Conservation (phyloP, 495 filamentous ascomycete genomes). For the Sabuloglossum arenarium region DNA sequence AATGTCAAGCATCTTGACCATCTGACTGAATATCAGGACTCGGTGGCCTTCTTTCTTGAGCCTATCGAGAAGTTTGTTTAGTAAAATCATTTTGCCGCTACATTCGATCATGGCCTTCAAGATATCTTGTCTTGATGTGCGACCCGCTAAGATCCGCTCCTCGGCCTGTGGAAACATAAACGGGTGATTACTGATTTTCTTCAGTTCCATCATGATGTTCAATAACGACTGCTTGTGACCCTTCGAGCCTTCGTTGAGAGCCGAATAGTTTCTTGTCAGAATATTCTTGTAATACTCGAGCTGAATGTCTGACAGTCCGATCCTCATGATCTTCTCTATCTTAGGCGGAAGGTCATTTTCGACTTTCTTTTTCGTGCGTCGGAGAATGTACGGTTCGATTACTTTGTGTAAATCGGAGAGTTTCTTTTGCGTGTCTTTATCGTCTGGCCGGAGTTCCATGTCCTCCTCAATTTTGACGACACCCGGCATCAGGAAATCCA, state of each 20-base stretch:
- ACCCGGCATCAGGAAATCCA: constrained; percentile 91
- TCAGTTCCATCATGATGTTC: constrained; percentile 99
- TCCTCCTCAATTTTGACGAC: constrained; percentile 71
- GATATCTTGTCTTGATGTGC: constrained; percentile 61
- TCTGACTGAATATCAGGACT: constrained; percentile 95
- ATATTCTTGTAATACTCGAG: constrained; percentile 98
- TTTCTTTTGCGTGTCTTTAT: constrained; percentile 45
- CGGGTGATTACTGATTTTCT: constrained; percentile 96
- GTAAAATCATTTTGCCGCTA: constrained; percentile 98
- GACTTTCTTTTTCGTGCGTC: constrained; percentile 92
- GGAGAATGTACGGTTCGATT: constrained; percentile 79
- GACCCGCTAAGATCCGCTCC: constrained; percentile 59
- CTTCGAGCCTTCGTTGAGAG: constrained; percentile 68
- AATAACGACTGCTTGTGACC: constrained; percentile 86
- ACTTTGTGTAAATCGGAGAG: constrained; percentile 47
- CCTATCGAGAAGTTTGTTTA: constrained; percentile 83
- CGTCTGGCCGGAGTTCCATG: constrained; percentile 43
- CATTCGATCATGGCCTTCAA: constrained; percentile 81
- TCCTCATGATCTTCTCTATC: constrained; percentile 94
- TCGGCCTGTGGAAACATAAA: constrained; percentile 94
- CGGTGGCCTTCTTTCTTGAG: constrained; percentile 80
- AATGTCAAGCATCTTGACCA: constrained; percentile 98
- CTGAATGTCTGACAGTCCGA: constrained; percentile 87
- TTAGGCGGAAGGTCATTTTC: constrained; percentile 92
- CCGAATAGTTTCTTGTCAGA: constrained; percentile 86